Percentiles rank a stretch among this genome's conserved stretches.
Conservation (phyloP, 768 basidiomycete genomes). For the Tylopilus sp. region DNA sequence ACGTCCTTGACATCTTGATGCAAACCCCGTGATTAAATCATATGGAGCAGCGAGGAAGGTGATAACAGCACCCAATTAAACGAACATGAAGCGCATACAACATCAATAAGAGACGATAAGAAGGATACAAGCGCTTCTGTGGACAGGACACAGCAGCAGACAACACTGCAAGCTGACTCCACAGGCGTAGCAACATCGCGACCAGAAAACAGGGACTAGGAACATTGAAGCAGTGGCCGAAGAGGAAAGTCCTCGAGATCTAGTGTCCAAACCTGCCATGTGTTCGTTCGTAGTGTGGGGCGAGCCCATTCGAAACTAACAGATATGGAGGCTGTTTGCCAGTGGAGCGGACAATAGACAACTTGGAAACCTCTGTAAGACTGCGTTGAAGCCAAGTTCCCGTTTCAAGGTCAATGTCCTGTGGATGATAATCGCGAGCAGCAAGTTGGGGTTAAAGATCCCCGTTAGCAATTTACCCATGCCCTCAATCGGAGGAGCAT, state of each 20-base stretch:
- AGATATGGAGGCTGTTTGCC: slow-evolving; percentile 18
- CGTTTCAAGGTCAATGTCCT: slow-evolving; percentile 23
- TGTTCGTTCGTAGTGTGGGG: slow-evolving; percentile 17
- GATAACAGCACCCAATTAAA: slow-evolving; percentile 11
- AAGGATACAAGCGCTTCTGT: slow-evolving; percentile 32
- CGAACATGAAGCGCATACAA: slow-evolving; percentile 32
- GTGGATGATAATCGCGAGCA: slow-evolving; percentile 25
- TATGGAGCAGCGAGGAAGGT: slow-evolving; percentile 17
- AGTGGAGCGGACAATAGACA: slow-evolving; percentile 21
- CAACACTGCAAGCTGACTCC: slow-evolving; percentile 11
- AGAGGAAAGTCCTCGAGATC: slow-evolving; percentile 24
- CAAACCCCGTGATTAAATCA: slow-evolving; percentile 30
- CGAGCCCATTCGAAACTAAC: slow-evolving; percentile 23
- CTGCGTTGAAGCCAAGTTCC: slow-evolving; percentile 17
- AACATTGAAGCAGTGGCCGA: slow-evolving; percentile 20
- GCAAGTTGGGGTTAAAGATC: slow-evolving; percentile 15
- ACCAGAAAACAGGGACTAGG: slow-evolving; percentile 23
- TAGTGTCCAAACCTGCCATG: slow-evolving; percentile 22
- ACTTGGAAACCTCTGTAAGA: slow-evolving; percentile 18
- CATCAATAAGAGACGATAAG: slow-evolving; percentile 30
- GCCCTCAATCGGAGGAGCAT: slow-evolving; percentile 17
- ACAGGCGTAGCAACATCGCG: slow-evolving; percentile 22
- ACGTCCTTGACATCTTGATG: slow-evolving; percentile 96
- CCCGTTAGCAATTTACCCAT: slow-evolving; percentile 24
- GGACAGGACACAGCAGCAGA: slow-evolving; percentile 26